Evolutionary conservation across 352 stramenopile genomes (phyloP).

Genomic region (Plasmopara muralis): DNA sequence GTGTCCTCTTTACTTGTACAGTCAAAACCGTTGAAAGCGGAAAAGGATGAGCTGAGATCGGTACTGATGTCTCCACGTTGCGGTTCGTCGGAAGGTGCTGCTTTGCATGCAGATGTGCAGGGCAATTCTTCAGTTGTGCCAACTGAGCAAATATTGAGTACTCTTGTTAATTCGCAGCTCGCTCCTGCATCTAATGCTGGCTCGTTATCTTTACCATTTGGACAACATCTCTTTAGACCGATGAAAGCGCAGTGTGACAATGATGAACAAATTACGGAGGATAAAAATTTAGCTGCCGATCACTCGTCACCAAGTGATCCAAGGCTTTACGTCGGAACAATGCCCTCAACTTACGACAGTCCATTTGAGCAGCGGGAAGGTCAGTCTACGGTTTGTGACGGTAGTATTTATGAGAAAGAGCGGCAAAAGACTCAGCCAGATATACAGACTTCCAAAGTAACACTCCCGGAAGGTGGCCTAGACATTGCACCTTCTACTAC

Average conservation of each 20-base stretch:
- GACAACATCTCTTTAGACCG: slow-evolving; percentile 4
- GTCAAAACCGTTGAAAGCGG: background rate
- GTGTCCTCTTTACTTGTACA: background rate
- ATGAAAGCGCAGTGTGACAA: background rate
- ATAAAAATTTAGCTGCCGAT: slow-evolving; percentile 2
- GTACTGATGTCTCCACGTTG: slow-evolving; percentile 17
- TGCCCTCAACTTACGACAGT: slow-evolving; percentile 13
- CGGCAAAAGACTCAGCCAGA: slow-evolving; percentile 8
- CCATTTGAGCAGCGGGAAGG: slow-evolving; percentile 8
- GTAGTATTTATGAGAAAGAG: background rate
- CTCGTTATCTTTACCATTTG: background rate
- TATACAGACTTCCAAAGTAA: background rate
- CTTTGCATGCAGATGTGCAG: background rate
- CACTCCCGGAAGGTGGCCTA: background rate
- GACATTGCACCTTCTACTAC: background rate
- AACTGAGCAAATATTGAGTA: slow-evolving; percentile 1
- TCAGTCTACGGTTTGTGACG: background rate
- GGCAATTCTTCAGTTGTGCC: background rate
- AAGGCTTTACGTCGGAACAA: slow-evolving; percentile 13
- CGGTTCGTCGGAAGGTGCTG: slow-evolving; percentile 1
- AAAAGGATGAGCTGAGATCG: slow-evolving; percentile 23
- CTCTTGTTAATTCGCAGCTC: slow-evolving; percentile 1
- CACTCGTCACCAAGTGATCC: slow-evolving; percentile 1
- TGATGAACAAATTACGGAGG: background rate
- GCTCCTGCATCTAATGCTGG: slow-evolving; percentile 6